Conservation (phyloP, 2,329 filamentous ascomycete genomes). For the Venturia oleaginea region DNA sequence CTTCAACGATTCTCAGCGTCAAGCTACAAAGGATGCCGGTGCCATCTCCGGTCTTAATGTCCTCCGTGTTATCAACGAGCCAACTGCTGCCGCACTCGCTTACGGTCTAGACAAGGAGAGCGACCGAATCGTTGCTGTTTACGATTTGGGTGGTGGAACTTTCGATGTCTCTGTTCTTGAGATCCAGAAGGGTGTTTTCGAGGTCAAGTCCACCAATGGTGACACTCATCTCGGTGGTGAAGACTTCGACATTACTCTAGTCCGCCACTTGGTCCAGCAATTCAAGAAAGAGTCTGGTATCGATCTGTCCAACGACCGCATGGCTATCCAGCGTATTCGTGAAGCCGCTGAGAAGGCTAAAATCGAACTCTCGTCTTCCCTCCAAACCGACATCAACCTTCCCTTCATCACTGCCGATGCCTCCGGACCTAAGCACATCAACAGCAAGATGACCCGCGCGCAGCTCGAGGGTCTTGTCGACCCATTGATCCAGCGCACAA, state of each 20-base stretch:
- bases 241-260: constrained; percentile 92
- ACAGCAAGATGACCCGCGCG: constrained; percentile 82
- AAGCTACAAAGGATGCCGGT: constrained; percentile 96
- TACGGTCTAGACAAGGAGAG: constrained; percentile 94
- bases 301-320: constrained; percentile 83
- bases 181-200: constrained; percentile 96
- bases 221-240: constrained; percentile 97
- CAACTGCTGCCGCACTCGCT: constrained; percentile 87
- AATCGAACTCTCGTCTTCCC: constrained; percentile 92
- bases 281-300: constrained; percentile 96
- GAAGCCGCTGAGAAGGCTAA: constrained; percentile 99
- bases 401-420: constrained; percentile 97
- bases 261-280: constrained; percentile 84
- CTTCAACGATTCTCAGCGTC: constrained; percentile 97
- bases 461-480: constrained; percentile 92
- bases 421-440: constrained; percentile 96
- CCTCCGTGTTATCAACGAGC: constrained; percentile 95
- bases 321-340: constrained; percentile 98
- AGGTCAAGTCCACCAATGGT: constrained; percentile 98
- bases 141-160: constrained; percentile 96
- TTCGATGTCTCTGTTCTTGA: constrained; percentile 98
- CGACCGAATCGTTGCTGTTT: constrained; percentile 85
- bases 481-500: constrained; percentile 73
- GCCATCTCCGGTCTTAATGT: constrained; percentile 95
- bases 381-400: constrained; percentile 95